A percentile compares a stretch with the other conserved stretches of the same genome.
phyloP scores from a whole-genome alignment of 805 yeast genomes.

The Metschnikowia henanensis region DNA sequence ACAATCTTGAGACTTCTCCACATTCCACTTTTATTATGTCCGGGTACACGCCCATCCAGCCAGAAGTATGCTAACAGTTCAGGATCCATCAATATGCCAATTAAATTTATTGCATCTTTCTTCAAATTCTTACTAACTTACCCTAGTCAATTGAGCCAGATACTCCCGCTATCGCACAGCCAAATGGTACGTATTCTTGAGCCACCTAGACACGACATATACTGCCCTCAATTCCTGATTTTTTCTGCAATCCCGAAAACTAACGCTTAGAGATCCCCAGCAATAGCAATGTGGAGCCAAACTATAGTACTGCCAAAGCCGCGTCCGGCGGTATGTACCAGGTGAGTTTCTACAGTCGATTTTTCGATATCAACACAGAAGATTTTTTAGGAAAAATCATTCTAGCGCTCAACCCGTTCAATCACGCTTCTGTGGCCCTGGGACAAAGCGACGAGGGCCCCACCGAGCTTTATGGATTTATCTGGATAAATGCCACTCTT shows the following conservation, averaged over 20 bases:
- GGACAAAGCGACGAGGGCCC: conserved; percentile 28
- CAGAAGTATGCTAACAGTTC: conserved; percentile 9
- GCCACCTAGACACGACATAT: too few relatives aligned
- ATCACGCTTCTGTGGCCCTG: conserved; percentile 21
- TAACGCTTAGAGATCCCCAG: conserved; percentile 7
- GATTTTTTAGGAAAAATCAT: conserved; percentile 58
- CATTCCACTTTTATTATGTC: too few relatives aligned
- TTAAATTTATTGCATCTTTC: too few relatives aligned
- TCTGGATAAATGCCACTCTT: conserved; percentile 88
- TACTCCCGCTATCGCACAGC: conserved; percentile 3
- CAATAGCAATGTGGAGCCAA: not conserved
- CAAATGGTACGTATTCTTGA: conserved; percentile 6
- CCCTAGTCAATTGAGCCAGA: conserved; percentile 11
- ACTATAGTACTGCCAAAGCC: not conserved
- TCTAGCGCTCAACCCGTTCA: conserved; percentile 57
- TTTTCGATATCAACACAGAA: conserved; percentile 66
- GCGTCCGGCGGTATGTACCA: conserved; percentile 38
- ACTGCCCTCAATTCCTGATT: too few relatives aligned
- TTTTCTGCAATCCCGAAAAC: too few relatives aligned
- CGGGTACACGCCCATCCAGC: conserved; percentile 12
- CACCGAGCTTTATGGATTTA: conserved; percentile 78
- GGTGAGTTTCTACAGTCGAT: conserved; percentile 59
- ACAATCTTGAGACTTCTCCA: too few relatives aligned
- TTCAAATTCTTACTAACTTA: conserved; percentile 3
- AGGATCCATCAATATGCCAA: too few relatives aligned